Conservation (phyloP, 805 yeast genomes). For the Naumovozyma baii region DNA sequence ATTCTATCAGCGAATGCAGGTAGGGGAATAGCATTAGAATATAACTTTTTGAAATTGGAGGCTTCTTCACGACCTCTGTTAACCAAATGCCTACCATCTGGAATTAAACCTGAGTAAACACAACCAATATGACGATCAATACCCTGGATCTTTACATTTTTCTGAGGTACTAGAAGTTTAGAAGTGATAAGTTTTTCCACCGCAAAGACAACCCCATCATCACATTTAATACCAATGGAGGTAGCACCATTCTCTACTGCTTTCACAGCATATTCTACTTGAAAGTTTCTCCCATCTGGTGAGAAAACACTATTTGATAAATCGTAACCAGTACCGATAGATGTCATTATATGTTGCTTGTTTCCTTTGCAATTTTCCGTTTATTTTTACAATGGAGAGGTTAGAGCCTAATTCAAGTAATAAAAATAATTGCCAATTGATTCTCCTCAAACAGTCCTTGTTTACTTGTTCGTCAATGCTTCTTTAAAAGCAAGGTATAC, state of each 20-base stretch:
- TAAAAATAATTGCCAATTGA: too few relatives aligned
- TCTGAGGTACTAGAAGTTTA: slow-evolving; percentile 78
- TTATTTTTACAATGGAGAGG: neutral
- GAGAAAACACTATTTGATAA: slow-evolving; percentile 88
- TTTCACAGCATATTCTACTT: slow-evolving; percentile 93
- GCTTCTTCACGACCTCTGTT: slow-evolving; percentile 90
- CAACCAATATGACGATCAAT: slow-evolving; percentile 91
- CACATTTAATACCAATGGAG: slow-evolving; percentile 81
- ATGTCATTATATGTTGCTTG: slow-evolving; percentile 42
- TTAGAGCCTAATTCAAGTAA: too few relatives aligned
- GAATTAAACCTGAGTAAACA: slow-evolving; percentile 87
- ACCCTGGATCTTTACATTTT: slow-evolving; percentile 84
- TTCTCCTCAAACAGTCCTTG: too few relatives aligned
- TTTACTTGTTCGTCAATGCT: too few relatives aligned
- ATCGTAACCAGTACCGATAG: slow-evolving; percentile 99
- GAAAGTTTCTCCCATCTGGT: slow-evolving; percentile 89
- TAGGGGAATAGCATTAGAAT: slow-evolving; percentile 67
- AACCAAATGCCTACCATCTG: slow-evolving; percentile 94
- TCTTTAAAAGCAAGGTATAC: too few relatives aligned
- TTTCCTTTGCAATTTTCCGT: neutral
- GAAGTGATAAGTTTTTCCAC: slow-evolving; percentile 89
- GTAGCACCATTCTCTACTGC: slow-evolving; percentile 98
- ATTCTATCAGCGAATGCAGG: slow-evolving; percentile 78
- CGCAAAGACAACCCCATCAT: slow-evolving; percentile 93
- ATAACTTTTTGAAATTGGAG: slow-evolving; percentile 61